phyloP scores from a whole-genome alignment of 495 filamentous ascomycete species.

The Articulospora tetracladia region DNA sequence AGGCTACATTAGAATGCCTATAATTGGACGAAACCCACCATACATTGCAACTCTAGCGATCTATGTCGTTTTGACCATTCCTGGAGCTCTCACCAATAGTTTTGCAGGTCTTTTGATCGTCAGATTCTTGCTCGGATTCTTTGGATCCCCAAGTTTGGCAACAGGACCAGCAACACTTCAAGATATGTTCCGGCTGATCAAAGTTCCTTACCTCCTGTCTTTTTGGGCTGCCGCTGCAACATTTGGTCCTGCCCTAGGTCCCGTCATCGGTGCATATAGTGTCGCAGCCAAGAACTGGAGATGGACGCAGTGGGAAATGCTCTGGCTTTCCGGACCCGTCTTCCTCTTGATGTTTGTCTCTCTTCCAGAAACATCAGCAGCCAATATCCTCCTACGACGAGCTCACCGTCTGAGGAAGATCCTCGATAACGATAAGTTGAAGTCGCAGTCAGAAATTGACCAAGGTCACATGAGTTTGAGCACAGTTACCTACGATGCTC shows the following conservation, averaged over 20 bases:
- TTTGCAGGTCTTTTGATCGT: slow-evolving; percentile 64
- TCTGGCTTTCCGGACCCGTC: slow-evolving; percentile 43
- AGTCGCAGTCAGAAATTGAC: slow-evolving; percentile 47
- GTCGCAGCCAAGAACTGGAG: slow-evolving; percentile 34
- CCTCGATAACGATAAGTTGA: slow-evolving; percentile 35
- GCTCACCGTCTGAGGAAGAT: slow-evolving; percentile 37
- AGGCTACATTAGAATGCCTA: slow-evolving; percentile 50
- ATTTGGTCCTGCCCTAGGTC: slow-evolving; percentile 31
- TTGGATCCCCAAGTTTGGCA: slow-evolving; percentile 68
- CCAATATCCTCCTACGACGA: slow-evolving; percentile 35
- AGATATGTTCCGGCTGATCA: slow-evolving; percentile 64
- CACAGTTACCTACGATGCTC: slow-evolving; percentile 44
- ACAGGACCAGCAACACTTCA: slow-evolving; percentile 73
- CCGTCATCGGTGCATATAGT: slow-evolving; percentile 38
- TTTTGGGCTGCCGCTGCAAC: slow-evolving; percentile 42
- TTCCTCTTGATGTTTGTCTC: slow-evolving; percentile 39
- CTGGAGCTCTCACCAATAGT: slow-evolving; percentile 66
- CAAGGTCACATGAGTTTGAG: slow-evolving; percentile 38
- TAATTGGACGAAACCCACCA: slow-evolving; percentile 54
- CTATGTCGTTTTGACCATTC: slow-evolving; percentile 69
- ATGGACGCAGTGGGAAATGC: slow-evolving; percentile 42
- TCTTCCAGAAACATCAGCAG: slow-evolving; percentile 40
- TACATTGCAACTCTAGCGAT: slow-evolving; percentile 65
- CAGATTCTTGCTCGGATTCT: slow-evolving; percentile 70
- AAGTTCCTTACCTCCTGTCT: slow-evolving; percentile 63